Base-by-base conservation (phyloP, 2,329 filamentous ascomycete genomes). In the Zasmidium angulare region DNA sequence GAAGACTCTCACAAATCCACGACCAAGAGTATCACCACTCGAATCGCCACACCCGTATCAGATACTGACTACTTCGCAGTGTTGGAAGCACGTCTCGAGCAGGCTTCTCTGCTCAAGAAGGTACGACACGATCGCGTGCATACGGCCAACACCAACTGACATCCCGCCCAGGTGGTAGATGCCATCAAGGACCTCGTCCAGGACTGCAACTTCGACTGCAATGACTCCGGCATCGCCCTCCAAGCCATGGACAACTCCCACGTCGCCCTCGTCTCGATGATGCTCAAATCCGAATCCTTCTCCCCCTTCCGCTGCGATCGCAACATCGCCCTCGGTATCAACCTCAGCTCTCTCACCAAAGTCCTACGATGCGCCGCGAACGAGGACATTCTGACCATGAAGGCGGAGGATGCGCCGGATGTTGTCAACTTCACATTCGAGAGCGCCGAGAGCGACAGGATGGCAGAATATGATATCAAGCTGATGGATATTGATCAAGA, bases 131-230 rank as follows among this genome's bases (percentile, higher is more conserved):
- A 7, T 23, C 7, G 2, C 60, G 40, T 21, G 50, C n/a, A 17
- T 19, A 43, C 36, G n/a, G n/a, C 36, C 9, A 24, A 7, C 36
- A 7, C 36, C 3, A 24, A 11, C 53, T 23, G 24, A 40, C 43
- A 20, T 59, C 6, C n/a, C 49, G 20, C 51, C 19, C 68, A 96
- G 92, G 91, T 98, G 65, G 93, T 99, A 72, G 96, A 99, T 76
- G 91, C 96, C 71, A 97, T 99, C 87, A 98, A 97, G 81, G 95
- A 99, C 73, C 87, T 99, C 53, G 95, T 99, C 55, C 95, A 98
- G 79, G 95, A 99, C 81, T 99, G 95, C 88, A 99, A 99, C 82
- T 99, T 99, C 81, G 95, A 99, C 84, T 99, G 96, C 89, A 99
- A 98, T 89, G 96, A 99, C 84, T 93, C 91, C 56, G 95, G 95